Evolutionary conservation across 257 asterid genomes (phyloP).

Genomic region (Scutellaria barbata): DNA sequence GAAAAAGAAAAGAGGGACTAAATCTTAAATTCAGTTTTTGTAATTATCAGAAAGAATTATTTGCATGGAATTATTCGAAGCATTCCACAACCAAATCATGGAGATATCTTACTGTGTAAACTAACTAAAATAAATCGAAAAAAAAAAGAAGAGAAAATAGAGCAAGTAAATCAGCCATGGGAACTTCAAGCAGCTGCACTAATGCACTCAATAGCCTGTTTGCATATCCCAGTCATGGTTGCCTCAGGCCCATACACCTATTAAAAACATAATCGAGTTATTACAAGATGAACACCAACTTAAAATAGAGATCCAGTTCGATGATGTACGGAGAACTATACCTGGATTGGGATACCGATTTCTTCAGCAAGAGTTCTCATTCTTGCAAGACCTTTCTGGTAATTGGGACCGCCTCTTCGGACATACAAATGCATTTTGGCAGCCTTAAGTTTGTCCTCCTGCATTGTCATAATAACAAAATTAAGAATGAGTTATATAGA

Average conservation of each 20-base stretch:
- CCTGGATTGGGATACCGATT: constrained; percentile 96
- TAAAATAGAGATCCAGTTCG: no score
- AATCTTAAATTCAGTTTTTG: no score
- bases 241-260: constrained; percentile 95
- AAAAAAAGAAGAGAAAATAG: background rate
- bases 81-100: no score
- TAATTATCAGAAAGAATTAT: no score
- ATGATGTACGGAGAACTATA: constrained; percentile 30
- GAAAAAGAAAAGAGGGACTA: no score
- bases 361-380: constrained; percentile 91
- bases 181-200: constrained; percentile 76
- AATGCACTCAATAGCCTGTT: constrained; percentile 95
- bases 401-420: constrained; percentile 96
- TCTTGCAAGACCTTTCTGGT: constrained; percentile 86
- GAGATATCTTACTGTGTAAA: no score
- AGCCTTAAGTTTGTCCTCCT: constrained; percentile 94
- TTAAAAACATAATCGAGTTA: no score
- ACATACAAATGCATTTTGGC: constrained; percentile 84
- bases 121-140: no score
- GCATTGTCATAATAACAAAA: constrained; percentile 9
- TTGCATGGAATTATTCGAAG: no score
- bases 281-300: no score
- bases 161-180: constrained; percentile 17
- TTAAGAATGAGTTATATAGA: background rate
- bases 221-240: constrained; percentile 98